Conservation (phyloP, 1,284 basidiomycete species). For the Thecaphora thlaspeos region DNA sequence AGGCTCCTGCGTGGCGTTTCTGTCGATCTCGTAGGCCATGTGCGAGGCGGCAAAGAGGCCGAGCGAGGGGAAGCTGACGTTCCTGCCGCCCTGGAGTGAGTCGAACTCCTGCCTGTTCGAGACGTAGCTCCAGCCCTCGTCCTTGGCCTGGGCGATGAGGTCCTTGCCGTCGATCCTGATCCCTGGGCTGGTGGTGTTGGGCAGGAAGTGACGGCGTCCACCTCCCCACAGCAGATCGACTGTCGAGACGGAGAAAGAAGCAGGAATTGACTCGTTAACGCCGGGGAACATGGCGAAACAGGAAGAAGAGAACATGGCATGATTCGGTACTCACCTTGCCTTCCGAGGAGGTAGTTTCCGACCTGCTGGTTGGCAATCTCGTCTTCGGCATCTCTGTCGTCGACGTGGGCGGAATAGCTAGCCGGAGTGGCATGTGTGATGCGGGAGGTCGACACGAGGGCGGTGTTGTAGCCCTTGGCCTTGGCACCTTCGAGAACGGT, state of each 20-base stretch:
- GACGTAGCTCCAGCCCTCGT: constrained; percentile 42
- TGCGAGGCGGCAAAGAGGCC: constrained; percentile 47
- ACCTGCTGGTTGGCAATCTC: constrained; percentile 54
- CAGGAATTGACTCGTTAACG: no score
- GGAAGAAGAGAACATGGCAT: no score
- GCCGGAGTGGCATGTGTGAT: constrained; percentile 57
- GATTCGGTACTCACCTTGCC: no score
- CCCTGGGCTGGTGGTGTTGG: constrained; percentile 47
- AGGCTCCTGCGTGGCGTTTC: constrained; percentile 48
- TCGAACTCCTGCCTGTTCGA: constrained; percentile 49
- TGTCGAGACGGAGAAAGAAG: no score
- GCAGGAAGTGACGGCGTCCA: constrained; percentile 50
- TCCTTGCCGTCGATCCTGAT: constrained; percentile 49
- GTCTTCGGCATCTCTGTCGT: constrained; percentile 55
- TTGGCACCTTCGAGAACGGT: constrained; percentile 58
- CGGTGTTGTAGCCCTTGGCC: constrained; percentile 50
- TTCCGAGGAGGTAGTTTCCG: constrained; percentile 50
- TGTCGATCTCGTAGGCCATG: constrained; percentile 57
- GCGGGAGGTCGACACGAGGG: constrained; percentile 53
- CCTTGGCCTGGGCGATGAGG: constrained; percentile 45
- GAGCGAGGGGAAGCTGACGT: constrained; percentile 36
- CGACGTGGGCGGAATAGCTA: constrained; percentile 50
- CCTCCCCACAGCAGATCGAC: constrained; percentile 55
- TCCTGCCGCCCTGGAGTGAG: constrained; percentile 22
- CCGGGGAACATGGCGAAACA: no score